Evolutionary conservation across 2,329 filamentous ascomycete genomes (phyloP), one percentile per base, ranked within the genome.

Genomic region (Dryadomyces sulphureus): DNA sequence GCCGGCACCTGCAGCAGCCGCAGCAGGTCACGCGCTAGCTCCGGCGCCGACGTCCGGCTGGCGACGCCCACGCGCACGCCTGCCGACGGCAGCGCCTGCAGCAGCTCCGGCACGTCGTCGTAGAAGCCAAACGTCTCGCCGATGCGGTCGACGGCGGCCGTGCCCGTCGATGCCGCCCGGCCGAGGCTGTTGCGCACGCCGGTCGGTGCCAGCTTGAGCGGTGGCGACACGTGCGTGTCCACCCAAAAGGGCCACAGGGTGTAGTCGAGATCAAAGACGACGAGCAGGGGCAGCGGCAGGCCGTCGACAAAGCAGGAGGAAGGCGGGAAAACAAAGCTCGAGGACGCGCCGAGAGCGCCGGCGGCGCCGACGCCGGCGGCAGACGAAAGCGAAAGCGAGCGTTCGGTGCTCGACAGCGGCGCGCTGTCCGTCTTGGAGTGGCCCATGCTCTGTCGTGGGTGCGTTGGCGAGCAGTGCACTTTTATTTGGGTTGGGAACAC

Each of bases 241-340:
- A 94, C 81, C 90, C 90, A 96, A 65, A 95, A 95, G 5, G 89
- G 88, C 92, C 90, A 96, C n/a, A 96, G 72, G 68, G 92, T 96
- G 70, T 95, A 96, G 70, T 96, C 90, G 51, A 96, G 77, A 62
- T 96, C 92, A 66, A 96, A 95, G 52, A 92, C 84, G 55, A 96
- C 74, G 54, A 94, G 73, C 50, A 81, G 79, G 0, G 89, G 89
- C 1, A 94, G 73, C 0, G 87, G 84, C 0, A 79, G 73, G 38
- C 77, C 63, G 61, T 75, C 69, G 53, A 60, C 56, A 34, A 76
- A 67, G 54, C 69, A 66, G 8, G 48, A 52, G 19, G 36, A n/a
- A 16, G 43, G 43, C 17, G 43, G 36, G 34, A 45, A 32, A 19
- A 30, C 12, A 21, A 16, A 7, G 30, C 20, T 12, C 4, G 38